These are phyloP conservation scores for Amanita rubescens DNA, from an alignment of 768 basidiomycete species.

Conservation along the genomic window DNA sequence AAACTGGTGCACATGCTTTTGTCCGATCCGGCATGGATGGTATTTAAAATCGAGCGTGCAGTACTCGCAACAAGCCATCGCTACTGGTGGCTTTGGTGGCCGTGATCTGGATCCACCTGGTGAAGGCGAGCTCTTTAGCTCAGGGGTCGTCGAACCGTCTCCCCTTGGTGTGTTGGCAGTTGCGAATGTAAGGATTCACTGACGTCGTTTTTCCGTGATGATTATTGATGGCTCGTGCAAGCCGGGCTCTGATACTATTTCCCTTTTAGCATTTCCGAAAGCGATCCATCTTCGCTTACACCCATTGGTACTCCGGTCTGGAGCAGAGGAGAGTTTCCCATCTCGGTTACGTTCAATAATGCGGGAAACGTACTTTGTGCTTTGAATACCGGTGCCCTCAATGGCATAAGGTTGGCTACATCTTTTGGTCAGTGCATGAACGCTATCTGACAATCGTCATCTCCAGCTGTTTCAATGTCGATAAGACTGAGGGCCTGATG, in stretches of 20 bases:
- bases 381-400: constrained; percentile 36
- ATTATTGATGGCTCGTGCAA: constrained; percentile 12
- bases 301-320: background rate
- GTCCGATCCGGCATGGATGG: background rate
- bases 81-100: constrained; percentile 26
- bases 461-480: constrained; percentile 37
- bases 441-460: background rate
- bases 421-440: background rate
- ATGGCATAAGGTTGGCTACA: constrained; percentile 30
- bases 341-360: constrained; percentile 26
- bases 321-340: constrained; percentile 1
- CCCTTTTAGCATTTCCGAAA: background rate
- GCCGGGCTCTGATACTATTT: constrained; percentile 41
- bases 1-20: constrained; percentile 25
- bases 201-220: background rate
- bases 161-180: constrained; percentile 25
- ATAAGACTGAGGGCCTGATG: constrained; percentile 33
- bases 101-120: constrained; percentile 26
- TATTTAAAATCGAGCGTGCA: background rate
- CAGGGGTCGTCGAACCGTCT: constrained; percentile 33
- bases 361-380: constrained; percentile 27
- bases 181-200: constrained; percentile 23
- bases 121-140: constrained; percentile 34
- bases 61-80: constrained; percentile 23
- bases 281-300: background rate